phyloP scores from a whole-genome alignment of 2,329 filamentous ascomycete genomes.

The Beauveria bassiana region DNA sequence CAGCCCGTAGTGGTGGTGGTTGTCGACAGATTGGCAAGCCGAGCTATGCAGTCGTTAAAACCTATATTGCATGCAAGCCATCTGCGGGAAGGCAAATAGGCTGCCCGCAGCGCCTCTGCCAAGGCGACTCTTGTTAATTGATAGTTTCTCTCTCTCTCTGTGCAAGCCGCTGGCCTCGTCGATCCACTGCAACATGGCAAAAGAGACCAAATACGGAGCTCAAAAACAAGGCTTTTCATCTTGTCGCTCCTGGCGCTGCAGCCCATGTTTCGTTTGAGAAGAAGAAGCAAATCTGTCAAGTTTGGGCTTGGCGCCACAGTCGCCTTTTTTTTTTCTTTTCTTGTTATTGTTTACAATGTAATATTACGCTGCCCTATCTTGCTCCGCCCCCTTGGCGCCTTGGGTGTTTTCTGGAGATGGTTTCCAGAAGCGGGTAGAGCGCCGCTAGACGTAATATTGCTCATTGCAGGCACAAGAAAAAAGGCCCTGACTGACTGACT shows the following conservation, averaged over 20 bases:
- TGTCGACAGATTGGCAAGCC: background rate
- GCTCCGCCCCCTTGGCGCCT: background rate
- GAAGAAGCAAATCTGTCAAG: background rate
- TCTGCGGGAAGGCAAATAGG: background rate
- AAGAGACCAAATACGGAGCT: background rate
- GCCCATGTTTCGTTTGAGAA: background rate
- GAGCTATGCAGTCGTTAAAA: background rate
- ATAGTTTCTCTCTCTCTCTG: background rate
- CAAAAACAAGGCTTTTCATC: background rate
- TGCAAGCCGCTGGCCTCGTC: background rate
- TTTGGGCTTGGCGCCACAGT: background rate
- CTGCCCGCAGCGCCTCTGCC: background rate
- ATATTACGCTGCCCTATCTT: background rate
- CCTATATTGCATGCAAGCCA: slow-evolving; percentile 8
- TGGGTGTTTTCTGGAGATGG: background rate
- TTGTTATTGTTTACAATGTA: background rate
- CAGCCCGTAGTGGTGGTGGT: background rate
- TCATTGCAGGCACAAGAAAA: background rate
- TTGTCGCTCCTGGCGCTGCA: background rate
- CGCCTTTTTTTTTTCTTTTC: background rate
- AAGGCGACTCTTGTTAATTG: background rate
- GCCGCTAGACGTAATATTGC: background rate
- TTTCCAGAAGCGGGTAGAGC: slow-evolving; percentile 3
- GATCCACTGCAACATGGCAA: background rate
- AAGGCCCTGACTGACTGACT: slow-evolving; percentile 5